Evolutionary conservation across 257 asterid species (phyloP), one percentile per base, ranked within the genome.

Genomic region (Solanum virginianum): DNA sequence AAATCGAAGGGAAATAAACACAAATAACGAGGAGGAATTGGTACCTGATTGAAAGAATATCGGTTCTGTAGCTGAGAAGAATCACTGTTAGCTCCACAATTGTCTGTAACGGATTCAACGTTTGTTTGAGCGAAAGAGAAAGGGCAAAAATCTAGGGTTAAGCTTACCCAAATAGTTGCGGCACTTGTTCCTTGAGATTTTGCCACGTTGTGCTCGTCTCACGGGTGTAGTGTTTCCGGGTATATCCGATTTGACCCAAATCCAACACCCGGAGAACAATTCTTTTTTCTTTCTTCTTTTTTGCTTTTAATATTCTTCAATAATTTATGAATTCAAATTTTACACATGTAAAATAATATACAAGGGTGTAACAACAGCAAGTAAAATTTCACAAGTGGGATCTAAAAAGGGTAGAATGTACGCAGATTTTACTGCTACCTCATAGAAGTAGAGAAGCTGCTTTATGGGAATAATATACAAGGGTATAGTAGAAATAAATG

Each of bases 11-110:
- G 6, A 13, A 75, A 51, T 15, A 75, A 75, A 17, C 5, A 24
- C 24, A 24, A 75, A 24, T 53, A 51, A 29, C 47, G 49, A 53
- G n/a, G 59, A 71, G 66, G 7, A 60, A 84, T 54, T 3, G 24
- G 84, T 84, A 90, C 92, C 92, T 89, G 85, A 68, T 45, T 69
- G 85, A 63, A 60, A 20, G 71, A 82, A 80, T 47, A 43, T 45
- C 51, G 45, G 60, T 41, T 49, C 4, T 10, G 82, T 22, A 24
- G 66, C 47, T 71, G 55, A 55, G 83, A 80, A 20, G 14, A 77
- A 82, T 74, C 36, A 75, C 18, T 47, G 43, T 47, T 74, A 47
- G 59, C 81, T 74, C 81, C 41, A 47, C 9, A 74, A 39, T 68
- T 36, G 17, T 59, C 60, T 16, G 39, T 10, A 68, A 26, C 57